phyloP scores from a whole-genome alignment of 2,329 filamentous ascomycete genomes.

The Cyclaneusma minus region DNA sequence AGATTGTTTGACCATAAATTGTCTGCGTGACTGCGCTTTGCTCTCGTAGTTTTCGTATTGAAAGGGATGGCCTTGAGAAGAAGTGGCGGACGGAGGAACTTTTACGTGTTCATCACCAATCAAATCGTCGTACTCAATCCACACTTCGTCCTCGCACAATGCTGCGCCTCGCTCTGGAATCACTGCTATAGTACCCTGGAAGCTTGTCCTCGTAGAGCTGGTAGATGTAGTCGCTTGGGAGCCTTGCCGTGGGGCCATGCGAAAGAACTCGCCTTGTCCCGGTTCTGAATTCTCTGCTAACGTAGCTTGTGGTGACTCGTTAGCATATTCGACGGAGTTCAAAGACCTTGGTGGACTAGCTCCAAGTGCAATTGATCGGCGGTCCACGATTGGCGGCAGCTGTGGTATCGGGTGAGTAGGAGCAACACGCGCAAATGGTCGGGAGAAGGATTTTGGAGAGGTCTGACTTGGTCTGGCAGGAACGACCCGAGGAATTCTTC shows the following conservation, averaged over 20 bases:
- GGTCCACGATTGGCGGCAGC: constrained; percentile 8
- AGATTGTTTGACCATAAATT: constrained; percentile 10
- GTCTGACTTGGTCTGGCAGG: constrained; percentile 50
- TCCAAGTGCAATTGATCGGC: too few relatives aligned
- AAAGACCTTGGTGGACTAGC: too few relatives aligned
- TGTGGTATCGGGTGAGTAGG: constrained; percentile 9
- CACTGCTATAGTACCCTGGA: constrained; percentile 48
- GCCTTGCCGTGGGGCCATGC: constrained; percentile 57
- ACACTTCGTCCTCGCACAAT: constrained; percentile 70
- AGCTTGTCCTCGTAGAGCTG: constrained; percentile 38
- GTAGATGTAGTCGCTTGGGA: constrained; percentile 46
- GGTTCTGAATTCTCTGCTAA: not conserved
- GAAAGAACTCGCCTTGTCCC: constrained; percentile 45
- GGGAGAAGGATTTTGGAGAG: constrained; percentile 69
- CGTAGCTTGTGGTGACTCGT: too few relatives aligned
- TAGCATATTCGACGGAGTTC: too few relatives aligned
- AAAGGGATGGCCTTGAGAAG: constrained; percentile 40
- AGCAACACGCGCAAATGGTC: constrained; percentile 52
- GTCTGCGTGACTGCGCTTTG: constrained; percentile 8
- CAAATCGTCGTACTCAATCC: constrained; percentile 78
- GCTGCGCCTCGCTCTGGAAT: constrained; percentile 46
- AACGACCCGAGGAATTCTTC: constrained; percentile 71
- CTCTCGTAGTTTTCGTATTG: constrained; percentile 33
- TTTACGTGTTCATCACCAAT: constrained; percentile 41
- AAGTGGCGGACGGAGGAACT: constrained; percentile 34